Evolutionary conservation across 2,329 filamentous ascomycete genomes (phyloP), one percentile per base, ranked within the genome.

Genomic region (Talaromyces marneffei): DNA sequence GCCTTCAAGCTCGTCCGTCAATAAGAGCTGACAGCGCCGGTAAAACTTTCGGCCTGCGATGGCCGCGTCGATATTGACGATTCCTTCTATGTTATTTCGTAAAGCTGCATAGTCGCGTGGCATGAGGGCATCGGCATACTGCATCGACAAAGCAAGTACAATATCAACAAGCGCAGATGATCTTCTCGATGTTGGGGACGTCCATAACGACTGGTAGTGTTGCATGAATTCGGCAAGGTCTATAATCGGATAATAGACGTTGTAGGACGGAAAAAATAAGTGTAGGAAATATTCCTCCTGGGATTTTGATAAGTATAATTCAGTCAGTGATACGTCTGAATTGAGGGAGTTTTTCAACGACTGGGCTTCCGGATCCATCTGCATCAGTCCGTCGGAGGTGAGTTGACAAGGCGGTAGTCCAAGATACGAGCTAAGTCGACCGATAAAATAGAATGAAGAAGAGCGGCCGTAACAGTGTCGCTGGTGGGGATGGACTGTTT

Each of bases 251-350:
- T 59, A 58, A 42, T 55, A 46, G 16, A 46, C 40, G 14, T 59
- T 44, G 16, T 62, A 62, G 31, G 39, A 54, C 9, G 37, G 31
- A 31, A 57, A 62, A 33, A 62, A 62, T 20, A 44, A 12, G 14
- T 48, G 33, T 7, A 62, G 33, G 35, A 62, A 62, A 25, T 62
- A 62, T 10, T 59, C 56, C 42, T 62, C 60, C 50, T 62, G 60
- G 10, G 46, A 14, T 25, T 40, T 48, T 18, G 39, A 39, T 23
- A 62, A 20, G 16, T 59, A 62, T 57, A 37, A 25, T 10, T 62
- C 60, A 7, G 55, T 46, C 18, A 53, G 33, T 1, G 55, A 52
- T 6, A 58, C 54, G 12, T 57, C 37, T 6, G 40, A 42, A n/a
- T 42, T 31, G 7, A 33, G 27, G 2, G 35, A 44, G 12, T 46